These are phyloP conservation scores for Lenzites betulinus DNA, from an alignment of 768 basidiomycete species.

Conservation along the genomic window DNA sequence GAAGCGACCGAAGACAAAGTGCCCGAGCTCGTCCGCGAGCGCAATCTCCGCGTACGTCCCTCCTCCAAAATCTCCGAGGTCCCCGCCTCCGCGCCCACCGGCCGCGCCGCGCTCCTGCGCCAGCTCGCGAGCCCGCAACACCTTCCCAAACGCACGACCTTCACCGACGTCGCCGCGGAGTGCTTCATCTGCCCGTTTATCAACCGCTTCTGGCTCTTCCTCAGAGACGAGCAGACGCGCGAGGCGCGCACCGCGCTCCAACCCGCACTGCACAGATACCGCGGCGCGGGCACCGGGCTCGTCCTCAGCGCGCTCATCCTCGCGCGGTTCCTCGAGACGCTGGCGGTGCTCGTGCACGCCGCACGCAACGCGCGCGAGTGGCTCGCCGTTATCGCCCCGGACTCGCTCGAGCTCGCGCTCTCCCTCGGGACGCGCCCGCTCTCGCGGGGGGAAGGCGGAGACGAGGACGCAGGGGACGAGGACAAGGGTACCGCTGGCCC, in stretches of 20 bases:
- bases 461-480: slow-evolving; percentile 34
- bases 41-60: slow-evolving; percentile 65
- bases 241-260: slow-evolving; percentile 67
- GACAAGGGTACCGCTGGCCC: slow-evolving; percentile 10
- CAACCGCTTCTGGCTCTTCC: slow-evolving; percentile 94
- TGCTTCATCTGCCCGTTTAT: slow-evolving; percentile 88
- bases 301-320: slow-evolving; percentile 79
- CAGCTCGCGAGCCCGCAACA: slow-evolving; percentile 16
- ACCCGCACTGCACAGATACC: slow-evolving; percentile 58
- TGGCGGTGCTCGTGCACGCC: slow-evolving; percentile 81
- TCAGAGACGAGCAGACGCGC: slow-evolving; percentile 79
- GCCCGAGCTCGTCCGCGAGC: slow-evolving; percentile 70
- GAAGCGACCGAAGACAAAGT: slow-evolving; percentile 55
- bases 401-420: slow-evolving; percentile 80
- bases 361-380: slow-evolving; percentile 80
- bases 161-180: slow-evolving; percentile 79
- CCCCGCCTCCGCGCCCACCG: slow-evolving; percentile 15
- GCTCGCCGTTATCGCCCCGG: slow-evolving; percentile 79
- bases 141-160: slow-evolving; percentile 38
- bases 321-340: slow-evolving; percentile 71
- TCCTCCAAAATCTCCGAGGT: slow-evolving; percentile 50
- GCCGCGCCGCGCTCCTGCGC: slow-evolving; percentile 7
- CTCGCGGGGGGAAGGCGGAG: slow-evolving; percentile 41
- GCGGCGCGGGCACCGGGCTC: slow-evolving; percentile 78
- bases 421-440: slow-evolving; percentile 72